Evolutionary conservation across 495 filamentous ascomycete species (phyloP).

Genomic region (Thermothielavioides terrestris): DNA sequence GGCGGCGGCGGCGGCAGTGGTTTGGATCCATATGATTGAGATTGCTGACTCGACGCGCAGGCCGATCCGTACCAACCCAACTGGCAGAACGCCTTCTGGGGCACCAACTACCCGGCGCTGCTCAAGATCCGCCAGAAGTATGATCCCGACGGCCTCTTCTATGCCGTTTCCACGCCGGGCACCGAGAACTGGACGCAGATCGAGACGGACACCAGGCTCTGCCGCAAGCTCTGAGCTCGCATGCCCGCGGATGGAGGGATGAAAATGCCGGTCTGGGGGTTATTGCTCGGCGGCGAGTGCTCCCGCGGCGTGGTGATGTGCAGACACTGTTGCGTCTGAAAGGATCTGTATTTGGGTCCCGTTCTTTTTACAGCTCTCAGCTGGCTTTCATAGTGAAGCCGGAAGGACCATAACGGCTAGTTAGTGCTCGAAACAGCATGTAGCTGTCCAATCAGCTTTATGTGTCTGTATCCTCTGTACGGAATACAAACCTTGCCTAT

Average conservation of each 20-base stretch:
- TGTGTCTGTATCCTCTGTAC: no score
- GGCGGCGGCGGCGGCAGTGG: no score
- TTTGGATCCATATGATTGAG: no score
- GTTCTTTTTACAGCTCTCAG: no score
- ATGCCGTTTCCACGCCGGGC: conserved; percentile 35
- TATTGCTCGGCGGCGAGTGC: background rate
- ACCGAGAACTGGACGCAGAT: conserved; percentile 40
- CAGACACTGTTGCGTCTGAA: no score
- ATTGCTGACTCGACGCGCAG: conserved; percentile 25
- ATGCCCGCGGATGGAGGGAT: background rate
- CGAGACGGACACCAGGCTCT: conserved; percentile 35
- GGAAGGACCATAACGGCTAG: no score
- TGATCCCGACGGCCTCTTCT: conserved; percentile 49
- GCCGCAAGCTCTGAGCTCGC: conserved; percentile 22
- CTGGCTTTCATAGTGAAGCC: no score
- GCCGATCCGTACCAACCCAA: conserved; percentile 47
- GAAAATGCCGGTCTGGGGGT: background rate
- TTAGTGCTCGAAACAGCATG: no score
- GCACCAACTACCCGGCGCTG: conserved; percentile 39
- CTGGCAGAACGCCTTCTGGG: conserved; percentile 50
- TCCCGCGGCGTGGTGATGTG: no score
- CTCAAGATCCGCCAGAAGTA: conserved; percentile 45
- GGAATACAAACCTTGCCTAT: no score
- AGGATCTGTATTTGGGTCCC: no score
- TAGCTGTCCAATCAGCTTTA: no score